Percentiles rank a stretch among this genome's conserved stretches.
Conservation (phyloP, 768 basidiomycete genomes). For the Boletus coccyginus region DNA sequence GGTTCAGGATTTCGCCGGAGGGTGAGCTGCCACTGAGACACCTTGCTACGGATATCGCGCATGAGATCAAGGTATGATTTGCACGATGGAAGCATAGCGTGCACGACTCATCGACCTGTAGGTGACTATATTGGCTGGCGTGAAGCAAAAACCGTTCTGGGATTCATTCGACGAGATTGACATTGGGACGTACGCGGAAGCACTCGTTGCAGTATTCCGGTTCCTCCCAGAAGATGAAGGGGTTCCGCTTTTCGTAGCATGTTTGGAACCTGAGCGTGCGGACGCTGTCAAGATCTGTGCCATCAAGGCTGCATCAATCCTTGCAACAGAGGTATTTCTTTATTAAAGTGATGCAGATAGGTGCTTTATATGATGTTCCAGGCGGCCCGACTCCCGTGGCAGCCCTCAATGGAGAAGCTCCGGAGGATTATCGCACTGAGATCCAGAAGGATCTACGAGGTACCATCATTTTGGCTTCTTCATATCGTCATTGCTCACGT, state of each 20-base stretch:
- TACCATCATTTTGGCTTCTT: slow-evolving; percentile 28
- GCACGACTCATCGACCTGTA: slow-evolving; percentile 8
- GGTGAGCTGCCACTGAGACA: slow-evolving; percentile 62
- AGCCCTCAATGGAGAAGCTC: slow-evolving; percentile 50
- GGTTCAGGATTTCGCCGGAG: slow-evolving; percentile 51
- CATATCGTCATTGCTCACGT: slow-evolving; percentile 7
- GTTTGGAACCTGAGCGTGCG: slow-evolving; percentile 73
- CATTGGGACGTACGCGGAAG: slow-evolving; percentile 72
- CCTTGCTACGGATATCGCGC: slow-evolving; percentile 69
- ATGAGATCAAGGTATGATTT: slow-evolving; percentile 68
- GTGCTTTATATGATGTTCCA: slow-evolving; percentile 25
- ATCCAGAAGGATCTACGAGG: slow-evolving; percentile 56
- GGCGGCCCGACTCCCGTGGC: slow-evolving; percentile 55
- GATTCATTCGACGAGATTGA: slow-evolving; percentile 69
- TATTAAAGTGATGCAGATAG: neutral
- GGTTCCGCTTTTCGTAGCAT: slow-evolving; percentile 55
- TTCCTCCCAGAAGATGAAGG: slow-evolving; percentile 65
- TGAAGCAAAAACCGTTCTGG: slow-evolving; percentile 64
- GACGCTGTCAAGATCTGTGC: slow-evolving; percentile 79
- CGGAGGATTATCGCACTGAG: slow-evolving; percentile 44
- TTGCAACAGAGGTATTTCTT: slow-evolving; percentile 59
- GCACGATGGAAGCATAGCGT: slow-evolving; percentile 18
- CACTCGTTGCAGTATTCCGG: slow-evolving; percentile 68
- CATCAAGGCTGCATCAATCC: slow-evolving; percentile 67
- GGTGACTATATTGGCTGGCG: slow-evolving; percentile 24